Percentiles rank a stretch among this genome's conserved stretches.
These are phyloP conservation scores for Tolypocladium ophioglossoides DNA, from an alignment of 2,329 filamentous ascomycete species.

Conservation along the genomic window DNA sequence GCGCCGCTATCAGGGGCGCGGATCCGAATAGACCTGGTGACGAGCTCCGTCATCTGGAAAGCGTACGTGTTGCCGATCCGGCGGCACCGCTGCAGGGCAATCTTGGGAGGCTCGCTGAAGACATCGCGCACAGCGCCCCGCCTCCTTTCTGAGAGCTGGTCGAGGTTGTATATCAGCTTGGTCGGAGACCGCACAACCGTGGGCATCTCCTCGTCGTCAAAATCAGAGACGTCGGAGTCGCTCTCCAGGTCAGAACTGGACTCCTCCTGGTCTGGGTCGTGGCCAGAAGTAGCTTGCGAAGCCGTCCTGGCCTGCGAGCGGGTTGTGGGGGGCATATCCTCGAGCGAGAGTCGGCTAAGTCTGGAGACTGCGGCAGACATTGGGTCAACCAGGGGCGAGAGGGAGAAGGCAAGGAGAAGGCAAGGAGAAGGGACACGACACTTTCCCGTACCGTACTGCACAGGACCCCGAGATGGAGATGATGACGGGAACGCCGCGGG, in stretches of 20 bases:
- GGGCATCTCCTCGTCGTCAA: slow-evolving; percentile 21
- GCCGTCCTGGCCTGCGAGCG: slow-evolving; percentile 7
- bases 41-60: slow-evolving; percentile 45
- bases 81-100: slow-evolving; percentile 39
- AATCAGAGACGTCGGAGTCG: slow-evolving; percentile 19
- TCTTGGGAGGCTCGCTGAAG: slow-evolving; percentile 36
- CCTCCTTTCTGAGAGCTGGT: slow-evolving; percentile 24
- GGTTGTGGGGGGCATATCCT: slow-evolving; percentile 17
- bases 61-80: slow-evolving; percentile 38
- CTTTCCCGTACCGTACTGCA: background rate
- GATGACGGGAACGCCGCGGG: background rate
- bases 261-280: slow-evolving; percentile 8
- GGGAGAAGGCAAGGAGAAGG: background rate
- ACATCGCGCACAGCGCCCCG: slow-evolving; percentile 30
- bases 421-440: background rate
- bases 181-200: slow-evolving; percentile 25
- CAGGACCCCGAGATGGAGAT: background rate
- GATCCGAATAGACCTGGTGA: slow-evolving; percentile 40
- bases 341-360: slow-evolving; percentile 18
- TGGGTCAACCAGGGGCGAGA: background rate
- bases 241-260: slow-evolving; percentile 17
- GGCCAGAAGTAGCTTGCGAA: slow-evolving; percentile 2
- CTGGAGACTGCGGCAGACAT: slow-evolving; percentile 16
- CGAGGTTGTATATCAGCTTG: slow-evolving; percentile 29
- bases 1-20: slow-evolving; percentile 28